Percentiles rank a stretch among this genome's conserved stretches.
Conservation (phyloP, 192 early-diverging fungal species). For the Backusella circina region DNA sequence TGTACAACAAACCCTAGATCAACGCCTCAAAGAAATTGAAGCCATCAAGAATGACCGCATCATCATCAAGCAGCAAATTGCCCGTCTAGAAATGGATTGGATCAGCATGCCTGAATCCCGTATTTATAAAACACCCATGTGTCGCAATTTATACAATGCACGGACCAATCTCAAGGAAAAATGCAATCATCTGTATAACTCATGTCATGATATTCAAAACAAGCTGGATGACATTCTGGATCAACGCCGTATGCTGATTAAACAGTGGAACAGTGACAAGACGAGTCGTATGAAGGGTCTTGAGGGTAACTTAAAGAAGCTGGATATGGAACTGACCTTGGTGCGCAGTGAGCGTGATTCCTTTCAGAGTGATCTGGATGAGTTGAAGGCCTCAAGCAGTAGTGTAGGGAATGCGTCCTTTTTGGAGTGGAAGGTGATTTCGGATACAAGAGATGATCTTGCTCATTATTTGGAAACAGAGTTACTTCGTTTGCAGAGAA, state of each 20-base stretch:
- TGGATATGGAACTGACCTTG: conserved; percentile 18
- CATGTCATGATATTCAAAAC: conserved; percentile 8
- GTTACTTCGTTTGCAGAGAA: not conserved
- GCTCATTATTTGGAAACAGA: conserved; percentile 4
- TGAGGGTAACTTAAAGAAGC: conserved; percentile 3
- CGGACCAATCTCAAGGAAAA: conserved; percentile 14
- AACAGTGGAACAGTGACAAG: conserved; percentile 10
- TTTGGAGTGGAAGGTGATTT: conserved; percentile 6
- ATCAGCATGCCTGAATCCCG: conserved; percentile 10
- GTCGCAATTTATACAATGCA: conserved; percentile 7
- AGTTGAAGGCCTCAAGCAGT: conserved; percentile 15
- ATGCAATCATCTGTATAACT: conserved; percentile 1
- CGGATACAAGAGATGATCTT: conserved; percentile 10
- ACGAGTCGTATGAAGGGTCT: not conserved
- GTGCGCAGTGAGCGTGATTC: conserved; percentile 27
- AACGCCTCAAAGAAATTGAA: conserved; percentile 22
- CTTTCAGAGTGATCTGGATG: conserved; percentile 22
- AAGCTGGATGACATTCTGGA: conserved; percentile 5
- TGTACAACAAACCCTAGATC: conserved; percentile 18
- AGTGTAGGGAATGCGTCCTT: conserved; percentile 7
- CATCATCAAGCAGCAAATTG: conserved; percentile 21
- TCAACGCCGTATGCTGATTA: not conserved
- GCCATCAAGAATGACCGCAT: conserved; percentile 23
- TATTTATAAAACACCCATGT: conserved; percentile 15
- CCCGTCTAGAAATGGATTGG: conserved; percentile 21